These are phyloP conservation scores for Trichoderma hamatum DNA, from an alignment of 2,329 filamentous ascomycete species.

Conservation along the genomic window DNA sequence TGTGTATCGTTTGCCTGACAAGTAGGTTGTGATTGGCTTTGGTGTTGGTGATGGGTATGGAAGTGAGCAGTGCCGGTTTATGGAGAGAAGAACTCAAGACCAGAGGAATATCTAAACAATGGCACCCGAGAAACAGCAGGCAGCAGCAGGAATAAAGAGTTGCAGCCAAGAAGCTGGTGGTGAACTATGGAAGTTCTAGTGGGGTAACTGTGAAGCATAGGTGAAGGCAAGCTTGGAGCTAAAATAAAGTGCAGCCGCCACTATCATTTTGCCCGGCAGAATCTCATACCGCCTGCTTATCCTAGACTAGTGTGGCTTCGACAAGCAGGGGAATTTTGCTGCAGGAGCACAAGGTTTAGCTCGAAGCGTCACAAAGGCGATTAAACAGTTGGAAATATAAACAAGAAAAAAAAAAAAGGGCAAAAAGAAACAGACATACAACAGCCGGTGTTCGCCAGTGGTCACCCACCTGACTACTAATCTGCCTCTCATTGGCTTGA, in stretches of 20 bases:
- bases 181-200: slow-evolving; percentile 36
- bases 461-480: not conserved
- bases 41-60: not conserved
- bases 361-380: not conserved
- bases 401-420: too few relatives aligned
- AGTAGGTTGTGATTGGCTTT: not conserved
- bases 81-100: not conserved
- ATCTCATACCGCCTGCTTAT: not conserved
- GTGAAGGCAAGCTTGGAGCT: not conserved
- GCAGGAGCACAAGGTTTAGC: not conserved
- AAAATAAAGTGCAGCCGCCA: not conserved
- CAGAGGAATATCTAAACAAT: too few relatives aligned
- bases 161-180: not conserved
- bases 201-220: slow-evolving; percentile 28
- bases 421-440: not conserved
- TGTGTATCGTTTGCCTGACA: not conserved
- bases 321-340: not conserved
- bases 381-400: not conserved
- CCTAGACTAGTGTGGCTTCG: not conserved
- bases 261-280: not conserved
- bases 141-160: not conserved
- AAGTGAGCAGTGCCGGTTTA: not conserved
- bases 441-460: not conserved
- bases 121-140: not conserved
- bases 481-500: not conserved